These are phyloP conservation scores for Backusella australiensis DNA, from an alignment of 192 early-diverging fungal genomes.

Conservation along the genomic window DNA sequence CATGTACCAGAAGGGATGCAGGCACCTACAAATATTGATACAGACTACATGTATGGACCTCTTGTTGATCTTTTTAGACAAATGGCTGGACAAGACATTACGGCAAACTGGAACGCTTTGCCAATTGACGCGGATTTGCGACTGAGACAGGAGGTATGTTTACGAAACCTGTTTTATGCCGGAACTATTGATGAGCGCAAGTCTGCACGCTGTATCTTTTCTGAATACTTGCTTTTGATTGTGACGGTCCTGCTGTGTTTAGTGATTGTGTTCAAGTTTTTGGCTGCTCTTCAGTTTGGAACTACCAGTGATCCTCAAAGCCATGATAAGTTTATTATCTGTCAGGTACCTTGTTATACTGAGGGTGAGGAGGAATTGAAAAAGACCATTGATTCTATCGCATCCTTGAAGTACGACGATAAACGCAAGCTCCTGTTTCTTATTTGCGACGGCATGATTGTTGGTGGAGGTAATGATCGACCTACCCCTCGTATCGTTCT, in stretches of 20 bases:
- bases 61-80: conserved; percentile 65
- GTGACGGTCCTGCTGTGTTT: conserved; percentile 77
- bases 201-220: conserved; percentile 71
- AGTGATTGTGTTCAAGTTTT: conserved; percentile 79
- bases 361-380: conserved; percentile 83
- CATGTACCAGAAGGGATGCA: conserved; percentile 40
- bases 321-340: conserved; percentile 95
- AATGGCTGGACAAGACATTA: conserved; percentile 65
- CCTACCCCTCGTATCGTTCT: conserved; percentile 94
- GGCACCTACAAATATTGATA: conserved; percentile 38
- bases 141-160: conserved; percentile 62
- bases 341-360: conserved; percentile 94
- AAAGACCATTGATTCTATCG: conserved; percentile 83
- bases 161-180: conserved; percentile 84
- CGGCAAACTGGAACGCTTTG: conserved; percentile 54
- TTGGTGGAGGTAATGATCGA: conserved; percentile 94
- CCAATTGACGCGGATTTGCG: conserved; percentile 44
- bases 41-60: conserved; percentile 55
- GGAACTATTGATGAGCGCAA: conserved; percentile 86
- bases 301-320: conserved; percentile 70
- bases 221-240: conserved; percentile 83
- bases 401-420: conserved; percentile 80
- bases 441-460: conserved; percentile 90
- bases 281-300: conserved; percentile 73
- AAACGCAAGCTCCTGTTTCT: conserved; percentile 88